Evolutionary conservation across 768 basidiomycete species (phyloP).

Genomic region (Boletus edulis): DNA sequence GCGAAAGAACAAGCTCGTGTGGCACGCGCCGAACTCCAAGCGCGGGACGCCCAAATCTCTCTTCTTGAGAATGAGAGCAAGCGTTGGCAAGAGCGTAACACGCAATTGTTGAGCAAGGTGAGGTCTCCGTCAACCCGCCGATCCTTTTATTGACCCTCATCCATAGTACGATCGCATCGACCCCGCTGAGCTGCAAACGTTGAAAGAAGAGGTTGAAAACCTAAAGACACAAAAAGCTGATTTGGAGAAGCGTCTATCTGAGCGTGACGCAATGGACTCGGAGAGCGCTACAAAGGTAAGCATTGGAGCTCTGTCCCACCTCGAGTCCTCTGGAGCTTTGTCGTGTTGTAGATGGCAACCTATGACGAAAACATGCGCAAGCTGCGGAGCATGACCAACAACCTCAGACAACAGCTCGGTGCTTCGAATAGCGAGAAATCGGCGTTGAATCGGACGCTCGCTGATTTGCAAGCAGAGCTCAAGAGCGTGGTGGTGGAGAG

Average conservation of each 20-base stretch:
- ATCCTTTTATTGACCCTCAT: background rate
- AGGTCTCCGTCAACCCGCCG: background rate
- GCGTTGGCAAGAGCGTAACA: slow-evolving; percentile 82
- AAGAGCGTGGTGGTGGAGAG: slow-evolving; percentile 29
- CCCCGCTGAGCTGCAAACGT: slow-evolving; percentile 75
- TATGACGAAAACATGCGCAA: slow-evolving; percentile 44
- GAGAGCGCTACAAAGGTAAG: slow-evolving; percentile 34
- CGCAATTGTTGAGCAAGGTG: slow-evolving; percentile 79
- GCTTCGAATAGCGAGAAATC: slow-evolving; percentile 29
- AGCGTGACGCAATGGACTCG: slow-evolving; percentile 31
- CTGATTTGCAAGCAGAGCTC: slow-evolving; percentile 25
- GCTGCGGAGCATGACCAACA: slow-evolving; percentile 28
- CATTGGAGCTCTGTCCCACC: background rate
- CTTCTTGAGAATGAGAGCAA: slow-evolving; percentile 75
- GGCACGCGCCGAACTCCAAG: slow-evolving; percentile 71
- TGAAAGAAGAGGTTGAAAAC: slow-evolving; percentile 68
- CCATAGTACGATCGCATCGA: slow-evolving; percentile 83
- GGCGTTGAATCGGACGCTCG: slow-evolving; percentile 27
- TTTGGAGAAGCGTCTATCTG: slow-evolving; percentile 26
- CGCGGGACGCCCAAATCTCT: slow-evolving; percentile 60
- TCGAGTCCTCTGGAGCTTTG: background rate
- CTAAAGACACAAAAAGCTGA: slow-evolving; percentile 46
- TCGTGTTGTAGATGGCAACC: slow-evolving; percentile 34
- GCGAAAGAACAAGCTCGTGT: slow-evolving; percentile 66
- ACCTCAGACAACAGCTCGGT: slow-evolving; percentile 26